A percentile compares a stretch with the other conserved stretches of the same genome.
These are phyloP conservation scores for Aspergillus intermedius DNA, from an alignment of 2,329 filamentous ascomycete species.

Conservation along the genomic window DNA sequence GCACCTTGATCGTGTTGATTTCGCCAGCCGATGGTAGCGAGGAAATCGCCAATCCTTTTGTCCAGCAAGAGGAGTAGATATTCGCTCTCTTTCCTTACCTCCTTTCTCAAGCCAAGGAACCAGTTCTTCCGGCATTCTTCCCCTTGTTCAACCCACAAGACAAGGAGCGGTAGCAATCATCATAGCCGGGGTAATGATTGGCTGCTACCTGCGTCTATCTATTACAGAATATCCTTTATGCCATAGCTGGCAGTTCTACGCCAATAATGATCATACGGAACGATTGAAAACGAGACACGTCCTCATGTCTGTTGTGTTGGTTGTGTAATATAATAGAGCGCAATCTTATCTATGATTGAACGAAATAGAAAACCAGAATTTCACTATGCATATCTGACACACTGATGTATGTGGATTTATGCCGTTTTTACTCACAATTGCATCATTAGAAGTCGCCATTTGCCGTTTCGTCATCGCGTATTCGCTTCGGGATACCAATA, in stretches of 20 bases:
- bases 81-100: neutral
- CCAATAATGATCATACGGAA: neutral
- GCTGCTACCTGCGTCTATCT: neutral
- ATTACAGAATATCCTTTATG: neutral
- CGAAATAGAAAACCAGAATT: too few relatives aligned
- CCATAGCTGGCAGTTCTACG: neutral
- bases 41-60: slow-evolving; percentile 90
- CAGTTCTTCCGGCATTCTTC: neutral
- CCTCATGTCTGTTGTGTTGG: neutral
- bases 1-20: slow-evolving; percentile 86
- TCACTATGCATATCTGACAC: too few relatives aligned
- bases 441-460: neutral
- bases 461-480: neutral
- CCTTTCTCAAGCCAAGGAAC: neutral
- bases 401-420: neutral
- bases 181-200: neutral
- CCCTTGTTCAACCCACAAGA: neutral
- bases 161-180: neutral
- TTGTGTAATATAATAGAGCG: neutral
- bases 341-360: too few relatives aligned
- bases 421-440: neutral
- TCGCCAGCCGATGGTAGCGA: slow-evolving; percentile 92
- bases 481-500: neutral
- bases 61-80: slow-evolving; percentile 60
- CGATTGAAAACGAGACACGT: slow-evolving; percentile 1